phyloP scores from a whole-genome alignment of 371 early-diverging fungal genomes.

The Rhizopus delemar region DNA sequence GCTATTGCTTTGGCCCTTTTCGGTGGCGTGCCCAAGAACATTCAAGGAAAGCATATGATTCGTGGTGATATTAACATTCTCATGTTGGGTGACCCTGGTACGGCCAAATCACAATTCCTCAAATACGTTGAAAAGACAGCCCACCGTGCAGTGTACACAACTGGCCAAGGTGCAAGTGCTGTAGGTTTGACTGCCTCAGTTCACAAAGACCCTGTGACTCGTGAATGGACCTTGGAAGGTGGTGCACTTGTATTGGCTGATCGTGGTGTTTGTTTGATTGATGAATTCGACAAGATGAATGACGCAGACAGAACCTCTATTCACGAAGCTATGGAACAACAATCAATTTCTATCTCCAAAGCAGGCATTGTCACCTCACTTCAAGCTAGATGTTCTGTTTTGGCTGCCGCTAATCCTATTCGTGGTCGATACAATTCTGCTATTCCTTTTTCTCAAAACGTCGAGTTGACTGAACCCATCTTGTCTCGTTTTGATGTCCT shows the following conservation, averaged over 20 bases:
- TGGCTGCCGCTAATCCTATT: slow-evolving; percentile 99
- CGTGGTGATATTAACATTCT: slow-evolving; percentile 99
- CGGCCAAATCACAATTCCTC: slow-evolving; percentile 99
- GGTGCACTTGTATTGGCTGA: slow-evolving; percentile 99
- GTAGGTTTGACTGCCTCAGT: slow-evolving; percentile 99
- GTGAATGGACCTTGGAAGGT: slow-evolving; percentile 99
- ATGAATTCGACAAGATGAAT: slow-evolving; percentile 99
- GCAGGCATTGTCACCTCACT: slow-evolving; percentile 97
- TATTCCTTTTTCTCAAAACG: slow-evolving; percentile 95
- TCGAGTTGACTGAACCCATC: slow-evolving; percentile 99
- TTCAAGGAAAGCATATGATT: slow-evolving; percentile 89
- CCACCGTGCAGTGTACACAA: slow-evolving; percentile 96
- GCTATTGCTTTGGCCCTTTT: slow-evolving; percentile 96
- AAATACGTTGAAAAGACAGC: slow-evolving; percentile 97
- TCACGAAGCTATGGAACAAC: slow-evolving; percentile 99
- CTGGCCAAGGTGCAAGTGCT: slow-evolving; percentile 99
- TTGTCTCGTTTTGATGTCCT: slow-evolving; percentile 99
- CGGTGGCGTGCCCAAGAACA: slow-evolving; percentile 96
- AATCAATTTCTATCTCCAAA: slow-evolving; percentile 97
- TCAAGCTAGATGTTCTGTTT: slow-evolving; percentile 94
- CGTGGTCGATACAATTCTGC: slow-evolving; percentile 97
- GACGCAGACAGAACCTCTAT: slow-evolving; percentile 78
- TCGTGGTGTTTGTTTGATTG: slow-evolving; percentile 97
- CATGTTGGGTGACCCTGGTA: slow-evolving; percentile 99
- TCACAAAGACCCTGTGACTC: slow-evolving; percentile 93